Evolutionary conservation across 495 filamentous ascomycete species (phyloP), one percentile per base, ranked within the genome.

Genomic region (Neurospora tetraspora): DNA sequence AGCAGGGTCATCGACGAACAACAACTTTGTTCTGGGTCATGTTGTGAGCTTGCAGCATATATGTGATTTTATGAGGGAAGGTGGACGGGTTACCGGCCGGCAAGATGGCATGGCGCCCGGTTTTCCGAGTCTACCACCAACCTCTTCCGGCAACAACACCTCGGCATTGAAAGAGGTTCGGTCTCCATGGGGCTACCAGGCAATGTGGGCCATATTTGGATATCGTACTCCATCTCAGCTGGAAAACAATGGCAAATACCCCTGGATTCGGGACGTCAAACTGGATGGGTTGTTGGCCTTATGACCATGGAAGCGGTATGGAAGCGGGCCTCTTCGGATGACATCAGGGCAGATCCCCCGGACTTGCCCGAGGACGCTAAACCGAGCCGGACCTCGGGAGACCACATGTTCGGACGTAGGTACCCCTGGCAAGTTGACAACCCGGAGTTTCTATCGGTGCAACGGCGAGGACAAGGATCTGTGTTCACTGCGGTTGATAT

Each of bases 321-420:
- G 53, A 40, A 36, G 69, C 72, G 70, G 70, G 69, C 34, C 34
- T 36, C 69, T 71, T 74, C 72, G 70, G 73, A 53, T 61, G 37
- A 61, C 45, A 69, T 69, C 53, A 74, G 40, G 42, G 68, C 27
- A 16, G 16, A 38, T 69, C 11, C 73, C 71, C 77, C 77, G 76
- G 69, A 73, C 76, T 72, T 73, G 73, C 73, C 77, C 77, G 76
- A 75, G 45, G 36, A 53, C 53, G 39, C 68, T 27, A 68, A 40
- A 65, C 74, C 78, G 75, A 77, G 73, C 72, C 74, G 76, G 73
- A 74, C 76, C 78, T 79, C 78, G 77, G 53, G 77, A 71, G 72
- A 68, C 42, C 73, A 74, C 73, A 75, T 73, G 72, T 68, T 71
- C 71, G 69, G 73, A 65, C 61, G 61, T n/a, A 65, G 53, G 53